Evolutionary conservation across 2,329 filamentous ascomycete species (phyloP).

Genomic region (Geosmithia putterillii): DNA sequence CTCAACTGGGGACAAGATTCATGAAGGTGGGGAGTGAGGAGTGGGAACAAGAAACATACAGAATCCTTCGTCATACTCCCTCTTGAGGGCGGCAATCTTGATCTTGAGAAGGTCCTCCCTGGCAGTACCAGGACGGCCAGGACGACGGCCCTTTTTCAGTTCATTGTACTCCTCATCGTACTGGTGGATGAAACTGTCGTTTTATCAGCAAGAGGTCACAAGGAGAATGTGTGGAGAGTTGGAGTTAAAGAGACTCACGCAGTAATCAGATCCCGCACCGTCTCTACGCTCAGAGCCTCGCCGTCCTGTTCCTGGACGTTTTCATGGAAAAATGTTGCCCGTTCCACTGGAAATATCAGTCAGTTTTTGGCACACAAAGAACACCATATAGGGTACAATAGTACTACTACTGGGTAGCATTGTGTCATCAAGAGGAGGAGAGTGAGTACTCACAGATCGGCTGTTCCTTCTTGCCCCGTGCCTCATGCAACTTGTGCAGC

Average conservation of each 20-base stretch:
- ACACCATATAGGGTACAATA: too few relatives aligned
- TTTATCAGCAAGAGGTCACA: background rate
- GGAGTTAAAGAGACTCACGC: conserved; percentile 30
- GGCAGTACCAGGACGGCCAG: conserved; percentile 66
- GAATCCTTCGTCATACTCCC: conserved; percentile 76
- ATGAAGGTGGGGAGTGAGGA: background rate
- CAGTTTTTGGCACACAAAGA: too few relatives aligned
- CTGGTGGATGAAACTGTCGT: conserved; percentile 43
- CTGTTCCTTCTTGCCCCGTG: conserved; percentile 62
- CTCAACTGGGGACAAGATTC: too few relatives aligned
- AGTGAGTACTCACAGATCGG: conserved; percentile 46
- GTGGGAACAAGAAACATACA: conserved; percentile 34
- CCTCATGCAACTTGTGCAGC: conserved; percentile 57
- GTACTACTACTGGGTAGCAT: too few relatives aligned
- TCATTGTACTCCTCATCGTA: conserved; percentile 57
- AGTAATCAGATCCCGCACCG: conserved; percentile 49
- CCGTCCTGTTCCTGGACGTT: conserved; percentile 36
- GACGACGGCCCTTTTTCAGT: conserved; percentile 56
- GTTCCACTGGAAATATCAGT: conserved; percentile 15
- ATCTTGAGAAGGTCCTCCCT: conserved; percentile 68
- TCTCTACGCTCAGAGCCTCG: conserved; percentile 36
- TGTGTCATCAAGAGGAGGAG: background rate
- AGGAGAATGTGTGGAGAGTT: background rate
- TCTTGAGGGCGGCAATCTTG: conserved; percentile 56
- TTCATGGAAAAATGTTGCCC: conserved; percentile 55